Base-by-base conservation (phyloP, 495 filamentous ascomycete genomes). In the Chaetomium tenue region DNA sequence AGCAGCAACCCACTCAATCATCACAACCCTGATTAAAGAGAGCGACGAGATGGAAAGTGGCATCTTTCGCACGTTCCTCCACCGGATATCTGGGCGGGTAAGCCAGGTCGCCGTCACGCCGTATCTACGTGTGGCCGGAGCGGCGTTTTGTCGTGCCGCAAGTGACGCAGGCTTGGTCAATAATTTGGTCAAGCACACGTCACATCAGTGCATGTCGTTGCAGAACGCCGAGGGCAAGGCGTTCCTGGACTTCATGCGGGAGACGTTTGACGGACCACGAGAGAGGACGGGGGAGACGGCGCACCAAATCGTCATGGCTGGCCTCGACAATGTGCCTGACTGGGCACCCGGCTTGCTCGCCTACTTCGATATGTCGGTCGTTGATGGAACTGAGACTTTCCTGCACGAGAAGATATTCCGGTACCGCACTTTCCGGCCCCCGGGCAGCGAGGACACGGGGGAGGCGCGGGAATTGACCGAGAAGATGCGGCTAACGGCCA, bases 281-380 rank as follows among this genome's bases (percentile, higher is more conserved):
- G 57, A 70, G 26, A 60, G 59, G 47, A 64, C 66, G 1, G 67
- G 61, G 18, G 71, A 78, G 46, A 48, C 55, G 15, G 59, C 26
- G 18, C 66, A 74, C 18, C 66, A 66, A 1, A 72, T 79, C 28
- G 61, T 68, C 20, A 6, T 75, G 20, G 58, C 68, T 16, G 63
- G 73, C 13, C 75, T 87, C n/a, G 78, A 84, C 9, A 79, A 76
- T 20, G 73, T 91, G 13, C 80, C 83, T 0, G 74, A 81, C 40
- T 92, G 89, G 88, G 87, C 79, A 2, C 90, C 91, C 9, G 81
- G 85, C 3, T 70, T 94, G 28, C 79, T 92, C 22, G 83, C 84
- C 51, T 89, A 88, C 66, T 81, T 76, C 20, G 87, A 91, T 47
- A 73, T 74, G 15, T 61, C 70, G 3, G 80, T 90, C 26, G 83